phyloP scores from a whole-genome alignment of 208 protist species.

The Leishmania tropica region DNA sequence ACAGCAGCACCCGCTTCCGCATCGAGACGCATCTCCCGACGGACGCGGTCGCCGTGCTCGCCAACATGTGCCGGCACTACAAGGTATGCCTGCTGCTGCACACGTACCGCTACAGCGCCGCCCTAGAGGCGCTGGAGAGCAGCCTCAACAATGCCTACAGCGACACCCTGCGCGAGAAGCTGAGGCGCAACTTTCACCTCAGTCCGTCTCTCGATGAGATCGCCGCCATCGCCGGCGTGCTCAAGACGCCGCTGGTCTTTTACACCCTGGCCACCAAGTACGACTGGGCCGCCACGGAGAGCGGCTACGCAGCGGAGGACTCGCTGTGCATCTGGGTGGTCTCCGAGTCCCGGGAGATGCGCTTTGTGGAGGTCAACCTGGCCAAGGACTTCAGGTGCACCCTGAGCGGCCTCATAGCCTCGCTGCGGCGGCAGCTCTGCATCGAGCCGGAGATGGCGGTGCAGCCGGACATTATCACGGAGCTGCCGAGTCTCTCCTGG shows the following conservation, averaged over 20 bases:
- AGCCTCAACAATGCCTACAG: slow-evolving; percentile 64
- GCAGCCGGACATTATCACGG: slow-evolving; percentile 55
- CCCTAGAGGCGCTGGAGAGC: slow-evolving; percentile 83
- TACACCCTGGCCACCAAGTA: slow-evolving; percentile 68
- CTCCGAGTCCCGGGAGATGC: slow-evolving; percentile 74
- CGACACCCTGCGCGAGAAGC: slow-evolving; percentile 83
- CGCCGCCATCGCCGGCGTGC: slow-evolving; percentile 62
- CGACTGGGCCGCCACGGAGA: slow-evolving; percentile 53
- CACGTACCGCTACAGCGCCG: slow-evolving; percentile 90
- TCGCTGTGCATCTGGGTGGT: slow-evolving; percentile 88
- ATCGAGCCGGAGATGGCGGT: slow-evolving; percentile 57
- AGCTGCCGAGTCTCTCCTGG: slow-evolving; percentile 75
- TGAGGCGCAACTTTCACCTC: slow-evolving; percentile 63
- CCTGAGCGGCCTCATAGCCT: slow-evolving; percentile 49
- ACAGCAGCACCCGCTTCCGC: slow-evolving; percentile 13
- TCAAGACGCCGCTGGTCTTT: slow-evolving; percentile 75
- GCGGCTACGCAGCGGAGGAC: slow-evolving; percentile 61
- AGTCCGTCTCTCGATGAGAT: slow-evolving; percentile 85
- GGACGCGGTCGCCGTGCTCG: slow-evolving; percentile 53
- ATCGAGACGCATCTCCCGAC: slow-evolving; percentile 42
- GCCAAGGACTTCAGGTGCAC: slow-evolving; percentile 79
- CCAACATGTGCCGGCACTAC: slow-evolving; percentile 59
- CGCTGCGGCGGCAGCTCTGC: slow-evolving; percentile 59
- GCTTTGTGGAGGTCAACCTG: slow-evolving; percentile 87
- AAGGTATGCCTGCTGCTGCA: slow-evolving; percentile 67